Evolutionary conservation across 2,329 filamentous ascomycete genomes (phyloP).

Genomic region (Ascomycota sp.): DNA sequence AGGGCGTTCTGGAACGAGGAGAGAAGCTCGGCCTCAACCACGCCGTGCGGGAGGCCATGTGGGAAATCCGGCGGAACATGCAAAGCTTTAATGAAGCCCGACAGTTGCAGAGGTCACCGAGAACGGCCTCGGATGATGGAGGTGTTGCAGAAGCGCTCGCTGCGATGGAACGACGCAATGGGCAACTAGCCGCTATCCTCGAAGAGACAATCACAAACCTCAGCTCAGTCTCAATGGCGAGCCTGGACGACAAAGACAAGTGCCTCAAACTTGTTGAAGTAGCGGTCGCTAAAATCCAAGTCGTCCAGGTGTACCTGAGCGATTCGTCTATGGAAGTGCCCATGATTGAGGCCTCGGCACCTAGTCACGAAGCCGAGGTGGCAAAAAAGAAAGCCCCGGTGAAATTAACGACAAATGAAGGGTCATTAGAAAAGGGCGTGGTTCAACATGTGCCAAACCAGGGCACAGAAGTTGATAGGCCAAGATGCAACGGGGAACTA

Average conservation of each 20-base stretch:
- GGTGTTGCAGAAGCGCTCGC: conserved; percentile 16
- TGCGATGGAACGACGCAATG: conserved; percentile 41
- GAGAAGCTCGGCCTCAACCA: conserved; percentile 63
- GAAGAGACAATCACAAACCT: conserved; percentile 42
- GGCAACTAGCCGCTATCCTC: conserved; percentile 43
- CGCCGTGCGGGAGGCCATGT: conserved; percentile 58
- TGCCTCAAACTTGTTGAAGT: conserved; percentile 32
- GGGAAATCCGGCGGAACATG: conserved; percentile 57
- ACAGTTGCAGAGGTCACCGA: conserved; percentile 17
- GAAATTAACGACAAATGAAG: neutral
- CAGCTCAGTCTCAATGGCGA: conserved; percentile 31
- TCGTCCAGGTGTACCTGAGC: conserved; percentile 38
- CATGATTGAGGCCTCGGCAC: neutral
- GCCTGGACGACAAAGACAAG: conserved; percentile 24
- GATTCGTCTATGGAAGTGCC: conserved; percentile 32
- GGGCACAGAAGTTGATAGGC: neutral
- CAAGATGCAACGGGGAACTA: neutral
- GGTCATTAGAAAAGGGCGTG: neutral
- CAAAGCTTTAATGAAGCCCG: conserved; percentile 39
- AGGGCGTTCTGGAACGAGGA: conserved; percentile 47
- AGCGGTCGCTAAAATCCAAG: conserved; percentile 38
- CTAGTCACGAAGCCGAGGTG: neutral
- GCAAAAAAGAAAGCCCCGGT: neutral
- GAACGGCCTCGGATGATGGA: conserved; percentile 15
- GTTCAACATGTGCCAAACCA: neutral